Conservation (phyloP, 2,329 filamentous ascomycete genomes). For the Emergomyces pasteurianus region DNA sequence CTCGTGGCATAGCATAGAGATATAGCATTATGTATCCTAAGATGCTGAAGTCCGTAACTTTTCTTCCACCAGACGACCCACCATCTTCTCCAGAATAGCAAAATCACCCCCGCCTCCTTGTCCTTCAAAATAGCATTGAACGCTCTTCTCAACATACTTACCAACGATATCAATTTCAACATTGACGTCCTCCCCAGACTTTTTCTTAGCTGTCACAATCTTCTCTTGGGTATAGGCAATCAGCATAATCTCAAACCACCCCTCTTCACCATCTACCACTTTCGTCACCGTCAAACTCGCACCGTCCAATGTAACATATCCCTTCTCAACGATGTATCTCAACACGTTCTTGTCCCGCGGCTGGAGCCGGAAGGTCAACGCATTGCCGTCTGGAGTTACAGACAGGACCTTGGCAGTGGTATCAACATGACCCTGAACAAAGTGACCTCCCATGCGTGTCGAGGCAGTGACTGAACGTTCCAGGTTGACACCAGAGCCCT, state of each 20-base stretch:
- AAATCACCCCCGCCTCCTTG: constrained; percentile 25
- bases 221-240: constrained; percentile 94
- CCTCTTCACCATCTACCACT: constrained; percentile 66
- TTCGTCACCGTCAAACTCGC: constrained; percentile 86
- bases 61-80: constrained; percentile 62
- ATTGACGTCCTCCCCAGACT: constrained; percentile 70
- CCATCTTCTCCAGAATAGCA: constrained; percentile 57
- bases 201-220: constrained; percentile 70
- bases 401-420: constrained; percentile 65
- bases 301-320: constrained; percentile 86
- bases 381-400: constrained; percentile 73
- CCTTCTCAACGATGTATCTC: constrained; percentile 89
- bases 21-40: background rate
- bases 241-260: constrained; percentile 92
- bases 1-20: background rate
- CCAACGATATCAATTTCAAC: constrained; percentile 84
- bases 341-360: constrained; percentile 59
- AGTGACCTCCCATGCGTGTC: constrained; percentile 95
- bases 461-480: constrained; percentile 84
- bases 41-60: constrained; percentile 37
- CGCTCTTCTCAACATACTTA: constrained; percentile 59
- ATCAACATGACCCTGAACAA: constrained; percentile 96
- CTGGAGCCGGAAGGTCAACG: constrained; percentile 71
- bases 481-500: constrained; percentile 67
- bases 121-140: constrained; percentile 59